Conservation (phyloP, 2,329 filamentous ascomycete genomes). For the Stagonosporopsis vannaccii region DNA sequence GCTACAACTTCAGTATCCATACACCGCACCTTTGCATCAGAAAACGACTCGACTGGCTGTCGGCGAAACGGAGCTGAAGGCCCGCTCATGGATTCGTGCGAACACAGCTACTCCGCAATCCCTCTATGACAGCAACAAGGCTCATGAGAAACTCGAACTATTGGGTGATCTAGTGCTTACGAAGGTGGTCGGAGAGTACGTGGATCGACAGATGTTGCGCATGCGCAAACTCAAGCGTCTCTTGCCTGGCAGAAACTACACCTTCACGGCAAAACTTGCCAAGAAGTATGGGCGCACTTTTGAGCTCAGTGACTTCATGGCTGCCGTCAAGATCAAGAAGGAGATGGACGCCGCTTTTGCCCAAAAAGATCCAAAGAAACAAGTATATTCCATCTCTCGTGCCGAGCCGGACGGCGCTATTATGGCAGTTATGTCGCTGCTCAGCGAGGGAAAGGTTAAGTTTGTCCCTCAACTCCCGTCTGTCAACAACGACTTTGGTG, state of each 20-base stretch:
- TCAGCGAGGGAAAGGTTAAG: conserved; percentile 64
- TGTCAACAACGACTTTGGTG: conserved; percentile 56
- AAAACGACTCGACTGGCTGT: conserved; percentile 1
- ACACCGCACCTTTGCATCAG: conserved; percentile 34
- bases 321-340: conserved; percentile 67
- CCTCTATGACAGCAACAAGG: conserved; percentile 49
- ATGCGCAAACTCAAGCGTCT: conserved; percentile 66
- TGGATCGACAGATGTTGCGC: conserved; percentile 63
- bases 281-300: conserved; percentile 65
- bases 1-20: conserved; percentile 34
- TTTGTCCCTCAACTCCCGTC: conserved; percentile 65
- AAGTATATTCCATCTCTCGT: conserved; percentile 60
- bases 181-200: conserved; percentile 63
- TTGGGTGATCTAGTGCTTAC: conserved; percentile 46
- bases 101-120: conserved; percentile 53
- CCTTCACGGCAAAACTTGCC: conserved; percentile 67
- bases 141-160: conserved; percentile 50
- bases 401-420: conserved; percentile 69
- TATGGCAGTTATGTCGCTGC: conserved; percentile 72
- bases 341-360: conserved; percentile 65
- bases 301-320: conserved; percentile 47
- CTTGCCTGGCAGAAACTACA: conserved; percentile 66
- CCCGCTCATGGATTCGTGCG: conserved; percentile 57
- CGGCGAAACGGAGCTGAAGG: conserved; percentile 30
- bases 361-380: conserved; percentile 25